Base-by-base conservation (phyloP, 164 flowering plant species). In the Nymphaea thermarum region DNA sequence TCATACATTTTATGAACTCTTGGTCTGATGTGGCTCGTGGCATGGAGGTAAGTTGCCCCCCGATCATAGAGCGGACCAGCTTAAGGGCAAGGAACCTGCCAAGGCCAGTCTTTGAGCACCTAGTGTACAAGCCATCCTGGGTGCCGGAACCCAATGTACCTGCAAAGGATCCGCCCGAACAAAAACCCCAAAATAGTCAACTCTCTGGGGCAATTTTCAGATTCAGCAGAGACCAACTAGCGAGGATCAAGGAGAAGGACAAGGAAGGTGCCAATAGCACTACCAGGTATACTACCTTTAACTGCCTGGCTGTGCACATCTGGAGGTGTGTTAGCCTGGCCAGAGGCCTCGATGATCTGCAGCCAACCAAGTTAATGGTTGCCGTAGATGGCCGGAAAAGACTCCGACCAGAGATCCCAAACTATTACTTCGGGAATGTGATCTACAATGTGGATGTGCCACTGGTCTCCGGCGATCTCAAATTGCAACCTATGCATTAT, bases 321-420 rank as follows among this genome's bases (percentile, higher is more conserved):
- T 80, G 82, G 80, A 71, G 75, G 16, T 70, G 76, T 63, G 64
- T 55, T 2, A 66, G 78, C 69, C 70, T 53, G 65, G 81, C 79
- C 10, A 70, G 79, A 4, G 70, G 70, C 15, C 63, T 74, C 3
- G 4, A 67, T 2, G 69, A 68, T 15, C 71, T 73, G 11, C 77
- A 76, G 18, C 43, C 60, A 5, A 68, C 76, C 25, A 74, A 44
- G 2, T 3, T 7, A 47, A 7, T 2, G 55, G 12, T 12, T 47
- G 3, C 2, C 2, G 55, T 10, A 4, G 12, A 4, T 2, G 7
- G 2, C 6, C 12, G 2, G 4, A 2, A 47, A 4, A 4, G 5
- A 47, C 55, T 12, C 55, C 7, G 53, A 2, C 11, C 53, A 0
- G 25, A 70, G 44, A 77, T 75, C 25, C 70, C 73, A 0, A 69